Conservation (phyloP, 306 rosid genomes). For the Senna tora region DNA sequence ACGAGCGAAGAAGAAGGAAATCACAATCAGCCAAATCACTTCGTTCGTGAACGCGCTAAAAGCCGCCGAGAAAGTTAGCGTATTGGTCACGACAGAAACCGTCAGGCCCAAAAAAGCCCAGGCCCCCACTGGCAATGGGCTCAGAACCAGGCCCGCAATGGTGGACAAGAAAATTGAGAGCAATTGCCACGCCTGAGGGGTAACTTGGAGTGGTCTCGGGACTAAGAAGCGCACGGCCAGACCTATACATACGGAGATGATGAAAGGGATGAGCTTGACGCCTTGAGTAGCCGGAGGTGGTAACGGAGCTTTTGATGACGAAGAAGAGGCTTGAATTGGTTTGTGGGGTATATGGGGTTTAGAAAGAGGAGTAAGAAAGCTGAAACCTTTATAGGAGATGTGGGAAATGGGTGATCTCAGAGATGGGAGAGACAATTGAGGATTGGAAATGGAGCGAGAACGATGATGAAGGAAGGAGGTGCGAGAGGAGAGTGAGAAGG, state of each 20-base stretch:
- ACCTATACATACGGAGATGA: slow-evolving; percentile 63
- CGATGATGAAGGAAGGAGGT: slow-evolving; percentile 39
- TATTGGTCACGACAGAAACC: slow-evolving; percentile 59
- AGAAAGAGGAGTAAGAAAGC: slow-evolving; percentile 37
- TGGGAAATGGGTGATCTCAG: slow-evolving; percentile 47
- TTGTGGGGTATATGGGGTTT: slow-evolving; percentile 41
- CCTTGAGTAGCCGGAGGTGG: slow-evolving; percentile 49
- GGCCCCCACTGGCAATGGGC: slow-evolving; percentile 93
- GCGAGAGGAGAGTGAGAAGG: slow-evolving; percentile 41
- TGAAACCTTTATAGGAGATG: slow-evolving; percentile 33
- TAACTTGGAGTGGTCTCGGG: slow-evolving; percentile 74
- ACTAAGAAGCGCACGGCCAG: slow-evolving; percentile 64
- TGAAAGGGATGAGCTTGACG: slow-evolving; percentile 68
- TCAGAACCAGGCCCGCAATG: slow-evolving; percentile 81
- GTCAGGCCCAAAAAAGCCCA: slow-evolving; percentile 94
- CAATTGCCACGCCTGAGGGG: slow-evolving; percentile 85
- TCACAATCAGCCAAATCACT: slow-evolving; percentile 94
- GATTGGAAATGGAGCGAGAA: slow-evolving; percentile 40
- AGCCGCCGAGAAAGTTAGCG: slow-evolving; percentile 70
- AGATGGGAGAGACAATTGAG: slow-evolving; percentile 42
- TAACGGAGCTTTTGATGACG: background rate
- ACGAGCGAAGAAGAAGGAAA: slow-evolving; percentile 95
- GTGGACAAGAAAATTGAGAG: slow-evolving; percentile 87
- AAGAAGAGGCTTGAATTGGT: slow-evolving; percentile 48
- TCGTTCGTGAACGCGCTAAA: slow-evolving; percentile 87